Percentiles rank a stretch among this genome's conserved stretches.
Evolutionary conservation across 108 stramenopile species (phyloP).

Genomic region (Cafeteria roenbergensis): DNA sequence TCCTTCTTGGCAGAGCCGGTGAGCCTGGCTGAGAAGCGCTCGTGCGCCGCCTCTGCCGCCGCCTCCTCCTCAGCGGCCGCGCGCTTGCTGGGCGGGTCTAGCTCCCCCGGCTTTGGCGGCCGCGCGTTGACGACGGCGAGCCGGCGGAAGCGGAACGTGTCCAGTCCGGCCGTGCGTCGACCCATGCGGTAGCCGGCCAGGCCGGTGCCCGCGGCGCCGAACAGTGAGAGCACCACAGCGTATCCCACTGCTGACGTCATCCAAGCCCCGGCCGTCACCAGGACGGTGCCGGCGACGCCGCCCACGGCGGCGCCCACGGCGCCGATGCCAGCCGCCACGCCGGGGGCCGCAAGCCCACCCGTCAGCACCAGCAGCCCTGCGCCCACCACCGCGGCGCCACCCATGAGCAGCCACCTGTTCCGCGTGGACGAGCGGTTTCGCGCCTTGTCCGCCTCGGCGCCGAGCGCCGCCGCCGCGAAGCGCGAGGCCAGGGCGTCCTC

Average conservation of each 20-base stretch:
- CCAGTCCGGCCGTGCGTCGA: not conserved
- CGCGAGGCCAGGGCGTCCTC: not conserved
- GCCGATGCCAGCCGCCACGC: not conserved
- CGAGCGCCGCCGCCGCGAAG: not conserved
- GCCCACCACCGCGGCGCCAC: not conserved
- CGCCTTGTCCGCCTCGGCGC: not conserved
- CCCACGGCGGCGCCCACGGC: not conserved
- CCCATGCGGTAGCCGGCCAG: not conserved
- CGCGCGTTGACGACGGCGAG: no score
- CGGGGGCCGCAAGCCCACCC: slow-evolving; percentile 3
- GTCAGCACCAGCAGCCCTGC: not conserved
- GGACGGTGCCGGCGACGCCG: not conserved
- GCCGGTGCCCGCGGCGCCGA: not conserved
- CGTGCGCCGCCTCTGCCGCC: not conserved
- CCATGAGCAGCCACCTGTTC: not conserved
- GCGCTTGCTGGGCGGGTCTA: not conserved
- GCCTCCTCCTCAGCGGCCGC: not conserved
- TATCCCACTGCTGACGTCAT: not conserved
- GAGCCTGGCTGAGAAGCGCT: not conserved
- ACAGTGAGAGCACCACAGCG: not conserved
- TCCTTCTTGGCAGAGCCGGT: not conserved
- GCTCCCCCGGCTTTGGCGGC: not conserved
- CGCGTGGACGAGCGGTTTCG: not conserved
- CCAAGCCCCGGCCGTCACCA: not conserved
- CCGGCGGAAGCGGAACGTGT: not conserved